Evolutionary conservation across 495 filamentous ascomycete genomes (phyloP), one percentile per base, ranked within the genome.

Genomic region (Lepraria neglecta): DNA sequence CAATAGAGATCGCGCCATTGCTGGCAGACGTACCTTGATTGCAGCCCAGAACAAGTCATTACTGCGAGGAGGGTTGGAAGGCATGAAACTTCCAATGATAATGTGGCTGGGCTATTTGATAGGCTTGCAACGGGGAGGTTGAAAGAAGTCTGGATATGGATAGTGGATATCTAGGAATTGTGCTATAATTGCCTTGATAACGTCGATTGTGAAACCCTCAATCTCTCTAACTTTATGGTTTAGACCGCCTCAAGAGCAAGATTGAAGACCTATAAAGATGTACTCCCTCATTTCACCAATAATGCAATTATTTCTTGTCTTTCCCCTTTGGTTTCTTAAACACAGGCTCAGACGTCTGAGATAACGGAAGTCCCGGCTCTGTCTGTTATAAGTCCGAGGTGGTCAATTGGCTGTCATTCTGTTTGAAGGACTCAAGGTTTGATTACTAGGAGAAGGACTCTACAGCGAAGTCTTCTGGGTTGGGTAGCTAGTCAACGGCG

Each of bases 401-500:
- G 30, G 50, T 62, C 21, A 56, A 56, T 45, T 62, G 30, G 31
- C 59, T 62, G 40, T 56, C 38, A 21, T 62, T 44, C 19, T 62
- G 59, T 43, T 62, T 30, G 28, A 56, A 42, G 30, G 48, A 56
- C 59, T 62, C 50, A 9, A 46, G 5, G 27, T 62, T 56, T 56
- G 21, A 62, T 46, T 62, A 33, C 33, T 62, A 21, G 15, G 59
- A 62, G 50, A 62, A 31, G 35, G 59, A 12, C 59, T 62, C 9
- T 1, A 62, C 40, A 45, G 30, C 17, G 28, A 62, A 62, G 59
- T 24, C 59, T 56, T 62, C 50, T 19, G 33, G 59, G 31, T 62
- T 31, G 33, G 73, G 73, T 59, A 77, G 61, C 42, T 72, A 56
- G 62, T 75, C 65, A 58, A 76, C 71, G 57, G 70, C 72, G 21